phyloP scores from a whole-genome alignment of 352 stramenopile species.

The Paralagenidium karlingii region DNA sequence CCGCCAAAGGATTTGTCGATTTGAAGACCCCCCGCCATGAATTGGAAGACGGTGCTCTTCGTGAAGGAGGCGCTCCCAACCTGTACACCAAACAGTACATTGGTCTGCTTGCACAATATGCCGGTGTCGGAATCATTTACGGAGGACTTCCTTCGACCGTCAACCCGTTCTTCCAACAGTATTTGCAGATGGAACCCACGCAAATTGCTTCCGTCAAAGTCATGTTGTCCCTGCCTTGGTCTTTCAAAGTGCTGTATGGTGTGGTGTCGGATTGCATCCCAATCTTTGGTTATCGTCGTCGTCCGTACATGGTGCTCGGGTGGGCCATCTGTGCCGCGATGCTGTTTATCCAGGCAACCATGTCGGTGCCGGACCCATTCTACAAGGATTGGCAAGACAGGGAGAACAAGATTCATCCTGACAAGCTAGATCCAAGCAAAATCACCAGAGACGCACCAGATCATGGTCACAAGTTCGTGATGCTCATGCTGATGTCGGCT shows the following conservation, averaged over 20 bases:
- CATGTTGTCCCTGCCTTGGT: slow-evolving; percentile 35
- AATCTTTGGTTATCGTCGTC: slow-evolving; percentile 30
- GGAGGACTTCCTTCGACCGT: slow-evolving; percentile 27
- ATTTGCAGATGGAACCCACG: slow-evolving; percentile 37
- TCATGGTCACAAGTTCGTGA: slow-evolving; percentile 25
- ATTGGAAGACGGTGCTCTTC: slow-evolving; percentile 19
- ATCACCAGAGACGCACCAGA: slow-evolving; percentile 22
- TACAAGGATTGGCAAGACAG: slow-evolving; percentile 17
- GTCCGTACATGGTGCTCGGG: slow-evolving; percentile 46
- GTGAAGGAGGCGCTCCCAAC: slow-evolving; percentile 19
- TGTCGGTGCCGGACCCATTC: slow-evolving; percentile 19
- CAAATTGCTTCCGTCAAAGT: slow-evolving; percentile 22
- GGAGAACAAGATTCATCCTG: slow-evolving; percentile 5
- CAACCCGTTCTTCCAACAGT: slow-evolving; percentile 41
- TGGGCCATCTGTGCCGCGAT: slow-evolving; percentile 24
- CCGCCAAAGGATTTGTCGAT: no score
- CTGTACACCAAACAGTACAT: slow-evolving; percentile 29
- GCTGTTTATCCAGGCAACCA: slow-evolving; percentile 23
- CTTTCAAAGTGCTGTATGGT: slow-evolving; percentile 48
- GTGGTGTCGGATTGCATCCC: slow-evolving; percentile 58
- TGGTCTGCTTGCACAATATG: slow-evolving; percentile 41
- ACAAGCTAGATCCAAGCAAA: slow-evolving; percentile 10
- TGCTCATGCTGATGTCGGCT: slow-evolving; percentile 38
- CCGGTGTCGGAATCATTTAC: slow-evolving; percentile 32
- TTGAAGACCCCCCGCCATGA: no score